Base-by-base conservation (phyloP, 495 filamentous ascomycete species). In the Podospora tetraspora region DNA sequence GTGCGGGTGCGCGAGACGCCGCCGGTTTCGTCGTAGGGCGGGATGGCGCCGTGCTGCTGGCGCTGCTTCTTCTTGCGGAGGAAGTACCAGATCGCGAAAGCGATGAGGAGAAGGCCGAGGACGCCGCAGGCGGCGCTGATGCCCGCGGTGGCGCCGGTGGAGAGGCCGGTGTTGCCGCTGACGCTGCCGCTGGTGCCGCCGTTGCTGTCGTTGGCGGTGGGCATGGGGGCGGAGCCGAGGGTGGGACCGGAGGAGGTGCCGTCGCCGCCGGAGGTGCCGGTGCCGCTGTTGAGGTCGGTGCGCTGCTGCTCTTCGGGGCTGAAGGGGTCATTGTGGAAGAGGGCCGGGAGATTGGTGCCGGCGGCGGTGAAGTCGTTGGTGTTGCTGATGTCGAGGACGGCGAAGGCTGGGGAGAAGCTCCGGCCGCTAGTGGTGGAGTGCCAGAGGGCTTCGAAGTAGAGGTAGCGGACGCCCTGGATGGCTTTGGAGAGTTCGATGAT, bases 51-150 rank as follows among this genome's bases (percentile, higher is more conserved):
- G 24, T 59, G n/a, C n/a, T n/a, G n/a, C n/a, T n/a, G n/a, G n/a
- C n/a, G 13, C 0, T 69, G 69, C 13, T 43, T 43, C 34, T 74
- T 76, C 3, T 77, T 78, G 22, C 78, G 79, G 24, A 76, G 65
- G 52, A 79, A 70, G 67, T 74, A 77, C 76, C 77, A 83, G 22
- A 75, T 66, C 25, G 79, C 60, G 12, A 37, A 66, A 21, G 61
- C 73, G 69, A 82, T 61, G 64, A 81, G 30, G 30, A 73, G 61
- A 4, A 84, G 73, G 57, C 76, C 80, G 9, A 70, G 69, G 1
- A 81, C 64, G 22, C 65, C 72, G 65, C 73, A 75, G 16, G 69
- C 82, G 7, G 83, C 78, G 58, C 79, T 80, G 61, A 83, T 80
- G 52, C 82, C 82, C 29, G 75, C 75, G 64, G 81, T 78, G 61